These are phyloP conservation scores for Scedosporium aurantiacum DNA, from an alignment of 2,329 filamentous ascomycete genomes.

Conservation along the genomic window DNA sequence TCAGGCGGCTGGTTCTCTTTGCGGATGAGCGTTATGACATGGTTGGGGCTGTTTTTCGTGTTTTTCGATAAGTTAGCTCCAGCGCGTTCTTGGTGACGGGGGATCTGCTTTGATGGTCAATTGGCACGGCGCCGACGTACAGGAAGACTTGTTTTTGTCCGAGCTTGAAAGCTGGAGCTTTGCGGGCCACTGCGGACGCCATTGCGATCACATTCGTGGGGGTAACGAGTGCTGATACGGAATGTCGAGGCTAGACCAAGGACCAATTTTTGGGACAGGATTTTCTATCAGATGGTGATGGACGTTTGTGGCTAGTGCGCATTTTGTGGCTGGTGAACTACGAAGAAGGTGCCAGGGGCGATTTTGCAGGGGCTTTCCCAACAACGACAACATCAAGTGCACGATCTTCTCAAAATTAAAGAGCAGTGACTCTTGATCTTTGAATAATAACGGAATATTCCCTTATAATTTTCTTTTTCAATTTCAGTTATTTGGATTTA, in stretches of 20 bases:
- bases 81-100: neutral
- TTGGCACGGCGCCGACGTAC: conserved; percentile 25
- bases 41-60: conserved; percentile 53
- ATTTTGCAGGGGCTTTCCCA: too few relatives aligned
- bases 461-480: too few relatives aligned
- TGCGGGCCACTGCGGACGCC: conserved; percentile 27
- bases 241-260: neutral
- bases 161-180: conserved; percentile 32
- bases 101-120: neutral
- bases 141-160: conserved; percentile 45
- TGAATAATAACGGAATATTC: too few relatives aligned
- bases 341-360: too few relatives aligned
- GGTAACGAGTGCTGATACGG: neutral
- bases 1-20: conserved; percentile 61
- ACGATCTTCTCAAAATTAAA: too few relatives aligned
- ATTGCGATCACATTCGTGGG: conserved; percentile 19
- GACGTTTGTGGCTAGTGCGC: too few relatives aligned
- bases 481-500: too few relatives aligned
- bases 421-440: too few relatives aligned
- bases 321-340: too few relatives aligned
- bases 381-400: too few relatives aligned
- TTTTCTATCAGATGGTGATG: neutral
- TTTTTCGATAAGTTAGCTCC: neutral
- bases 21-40: conserved; percentile 67
- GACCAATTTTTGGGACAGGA: neutral